Evolutionary conservation across 2,329 filamentous ascomycete genomes (phyloP).

Genomic region (Phyllosticta citriasiana): DNA sequence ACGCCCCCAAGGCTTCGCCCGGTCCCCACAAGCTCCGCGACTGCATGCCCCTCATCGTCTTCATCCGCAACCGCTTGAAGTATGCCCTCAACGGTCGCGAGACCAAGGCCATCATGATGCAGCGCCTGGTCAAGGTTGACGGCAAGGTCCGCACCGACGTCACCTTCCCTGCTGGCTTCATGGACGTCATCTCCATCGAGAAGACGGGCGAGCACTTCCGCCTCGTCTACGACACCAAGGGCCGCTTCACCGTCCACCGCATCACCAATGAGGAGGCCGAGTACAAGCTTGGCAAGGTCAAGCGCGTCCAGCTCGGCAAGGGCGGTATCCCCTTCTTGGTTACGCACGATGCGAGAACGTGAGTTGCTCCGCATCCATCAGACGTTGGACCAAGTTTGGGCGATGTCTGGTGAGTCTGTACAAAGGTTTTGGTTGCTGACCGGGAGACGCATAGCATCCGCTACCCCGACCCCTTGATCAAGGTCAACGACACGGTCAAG

Average conservation of each 20-base stretch:
- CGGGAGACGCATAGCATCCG: conserved; percentile 62
- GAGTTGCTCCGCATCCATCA: conserved; percentile 98
- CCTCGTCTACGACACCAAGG: conserved; percentile 99
- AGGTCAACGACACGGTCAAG: conserved; percentile 99
- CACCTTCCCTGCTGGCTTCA: conserved; percentile 96
- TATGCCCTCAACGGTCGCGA: conserved; percentile 99
- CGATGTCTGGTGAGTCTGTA: conserved; percentile 32
- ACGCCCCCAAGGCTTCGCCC: conserved; percentile 57
- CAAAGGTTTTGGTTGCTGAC: conserved; percentile 27
- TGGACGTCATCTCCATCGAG: conserved; percentile 99
- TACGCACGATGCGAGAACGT: conserved; percentile 99
- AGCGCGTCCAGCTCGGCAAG: conserved; percentile 97
- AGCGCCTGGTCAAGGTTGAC: conserved; percentile 99
- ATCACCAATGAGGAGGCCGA: conserved; percentile 97
- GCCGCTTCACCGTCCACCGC: conserved; percentile 99
- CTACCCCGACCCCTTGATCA: conserved; percentile 96
- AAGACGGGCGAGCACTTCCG: conserved; percentile 99
- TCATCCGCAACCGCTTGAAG: conserved; percentile 93
- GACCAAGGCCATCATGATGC: conserved; percentile 96
- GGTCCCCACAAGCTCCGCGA: conserved; percentile 99
- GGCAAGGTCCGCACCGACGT: conserved; percentile 98
- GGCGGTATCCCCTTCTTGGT: conserved; percentile 99
- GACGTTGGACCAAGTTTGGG: conserved; percentile 99
- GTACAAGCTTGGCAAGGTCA: conserved; percentile 99
- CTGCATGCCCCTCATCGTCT: conserved; percentile 97